Conservation (phyloP, 2,329 filamentous ascomycete species). For the Nigrospora sphaerica region DNA sequence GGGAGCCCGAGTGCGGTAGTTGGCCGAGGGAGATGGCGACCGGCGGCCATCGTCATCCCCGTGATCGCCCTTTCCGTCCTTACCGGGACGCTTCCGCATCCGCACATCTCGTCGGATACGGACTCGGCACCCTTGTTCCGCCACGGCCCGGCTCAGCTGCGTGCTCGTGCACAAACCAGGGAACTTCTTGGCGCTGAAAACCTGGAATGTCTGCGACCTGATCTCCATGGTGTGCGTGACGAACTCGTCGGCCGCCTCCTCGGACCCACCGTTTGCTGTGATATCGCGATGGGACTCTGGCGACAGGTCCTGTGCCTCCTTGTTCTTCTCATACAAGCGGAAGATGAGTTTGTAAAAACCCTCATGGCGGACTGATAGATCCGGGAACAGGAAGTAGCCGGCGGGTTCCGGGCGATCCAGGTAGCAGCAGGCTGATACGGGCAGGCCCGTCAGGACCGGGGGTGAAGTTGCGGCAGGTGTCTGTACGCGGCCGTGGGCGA, state of each 20-base stretch:
- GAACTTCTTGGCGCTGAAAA: slow-evolving; percentile 98
- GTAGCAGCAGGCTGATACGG: slow-evolving; percentile 93
- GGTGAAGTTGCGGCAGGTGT: slow-evolving; percentile 60
- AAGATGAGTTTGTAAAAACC: slow-evolving; percentile 88
- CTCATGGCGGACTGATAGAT: slow-evolving; percentile 92
- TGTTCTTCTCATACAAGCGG: slow-evolving; percentile 88
- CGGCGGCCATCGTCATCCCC: slow-evolving; percentile 26
- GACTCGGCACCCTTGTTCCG: slow-evolving; percentile 94
- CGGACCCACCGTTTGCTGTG: slow-evolving; percentile 19
- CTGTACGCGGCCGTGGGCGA: slow-evolving; percentile 73
- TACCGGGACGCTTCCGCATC: slow-evolving; percentile 77
- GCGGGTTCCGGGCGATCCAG: slow-evolving; percentile 74
- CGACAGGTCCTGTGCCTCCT: slow-evolving; percentile 75
- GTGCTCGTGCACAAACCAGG: slow-evolving; percentile 90
- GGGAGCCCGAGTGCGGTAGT: slow-evolving; percentile 19
- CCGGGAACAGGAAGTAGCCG: slow-evolving; percentile 97
- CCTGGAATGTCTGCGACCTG: slow-evolving; percentile 78
- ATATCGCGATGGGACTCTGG: slow-evolving; percentile 20
- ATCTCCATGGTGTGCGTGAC: slow-evolving; percentile 87
- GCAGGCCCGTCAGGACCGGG: slow-evolving; percentile 87
- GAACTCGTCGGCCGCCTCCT: slow-evolving; percentile 31
- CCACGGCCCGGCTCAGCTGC: slow-evolving; percentile 77
- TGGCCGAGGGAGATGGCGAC: slow-evolving; percentile 22
- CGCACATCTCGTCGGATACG: slow-evolving; percentile 90
- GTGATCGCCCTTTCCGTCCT: slow-evolving; percentile 50